Conservation (phyloP, 2,329 filamentous ascomycete genomes). For the Ceratocystis alfenasii region DNA sequence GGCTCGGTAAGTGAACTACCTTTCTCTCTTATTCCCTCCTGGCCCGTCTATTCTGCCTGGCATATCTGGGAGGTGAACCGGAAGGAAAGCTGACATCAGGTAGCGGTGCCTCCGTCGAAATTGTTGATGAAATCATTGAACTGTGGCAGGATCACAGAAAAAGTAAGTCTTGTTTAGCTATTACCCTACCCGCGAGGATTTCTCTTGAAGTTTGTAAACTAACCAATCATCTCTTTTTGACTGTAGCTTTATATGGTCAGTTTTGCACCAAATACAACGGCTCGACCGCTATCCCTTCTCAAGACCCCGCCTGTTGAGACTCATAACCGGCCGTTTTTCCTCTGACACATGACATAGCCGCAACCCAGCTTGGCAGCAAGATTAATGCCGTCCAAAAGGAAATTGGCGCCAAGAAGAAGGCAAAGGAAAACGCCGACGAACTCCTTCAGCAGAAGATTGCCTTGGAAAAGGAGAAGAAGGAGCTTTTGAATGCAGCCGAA, state of each 20-base stretch:
- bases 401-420: conserved; percentile 86
- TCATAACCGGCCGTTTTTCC: not conserved
- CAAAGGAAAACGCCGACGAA: conserved; percentile 76
- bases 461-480: conserved; percentile 72
- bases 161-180: conserved; percentile 38
- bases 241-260: conserved; percentile 21
- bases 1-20: conserved; percentile 45
- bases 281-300: not conserved
- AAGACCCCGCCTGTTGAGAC: not conserved
- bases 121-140: conserved; percentile 81
- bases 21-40: not conserved
- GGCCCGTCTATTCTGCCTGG: no score
- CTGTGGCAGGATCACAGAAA: conserved; percentile 76
- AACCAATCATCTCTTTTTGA: conserved; percentile 5
- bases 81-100: conserved; percentile 7
- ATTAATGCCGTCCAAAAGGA: conserved; percentile 86
- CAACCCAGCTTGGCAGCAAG: conserved; percentile 66
- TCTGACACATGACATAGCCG: conserved; percentile 29
- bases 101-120: conserved; percentile 53
- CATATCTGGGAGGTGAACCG: not conserved
- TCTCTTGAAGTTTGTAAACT: not conserved
- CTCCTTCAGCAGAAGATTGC: conserved; percentile 66
- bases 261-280: conserved; percentile 5
- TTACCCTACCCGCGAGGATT: not conserved
- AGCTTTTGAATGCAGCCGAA: conserved; percentile 57